Conservation (phyloP, 2,329 filamentous ascomycete genomes). For the Clarireedia monteithiana region DNA sequence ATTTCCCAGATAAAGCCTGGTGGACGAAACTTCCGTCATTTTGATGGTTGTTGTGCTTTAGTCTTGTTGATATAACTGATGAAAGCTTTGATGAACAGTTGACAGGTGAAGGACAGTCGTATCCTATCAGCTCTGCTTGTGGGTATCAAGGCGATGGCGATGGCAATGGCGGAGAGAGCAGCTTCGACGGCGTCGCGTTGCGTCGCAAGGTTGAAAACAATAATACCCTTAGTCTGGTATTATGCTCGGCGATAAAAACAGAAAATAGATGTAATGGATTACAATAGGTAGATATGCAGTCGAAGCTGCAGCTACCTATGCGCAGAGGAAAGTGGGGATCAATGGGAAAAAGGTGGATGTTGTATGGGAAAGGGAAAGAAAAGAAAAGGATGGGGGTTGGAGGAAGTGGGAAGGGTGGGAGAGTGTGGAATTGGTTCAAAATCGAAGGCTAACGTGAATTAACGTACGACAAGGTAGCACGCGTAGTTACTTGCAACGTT, state of each 20-base stretch:
- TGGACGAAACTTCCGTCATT: conserved; percentile 85
- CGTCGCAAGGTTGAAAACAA: neutral
- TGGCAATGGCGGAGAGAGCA: neutral
- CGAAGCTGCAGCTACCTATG: conserved; percentile 9
- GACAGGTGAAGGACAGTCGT: neutral
- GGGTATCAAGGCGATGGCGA: too few species aligned
- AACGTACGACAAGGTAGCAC: too few species aligned
- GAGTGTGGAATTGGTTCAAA: too few species aligned
- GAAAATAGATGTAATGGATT: neutral
- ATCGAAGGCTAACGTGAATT: too few species aligned
- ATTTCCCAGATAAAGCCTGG: conserved; percentile 95
- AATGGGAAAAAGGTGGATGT: conserved; percentile 2
- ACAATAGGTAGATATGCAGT: neutral
- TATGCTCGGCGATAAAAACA: neutral
- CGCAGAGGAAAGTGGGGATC: conserved; percentile 9
- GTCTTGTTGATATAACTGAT: neutral
- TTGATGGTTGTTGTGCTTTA: conserved; percentile 11
- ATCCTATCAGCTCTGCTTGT: too few species aligned
- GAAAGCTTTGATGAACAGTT: neutral
- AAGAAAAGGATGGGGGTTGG: neutral
- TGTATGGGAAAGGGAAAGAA: neutral
- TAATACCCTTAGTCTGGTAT: neutral
- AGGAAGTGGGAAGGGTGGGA: neutral
- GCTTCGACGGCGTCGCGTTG: neutral
- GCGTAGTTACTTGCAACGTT: too few species aligned